Conservation (phyloP, 495 filamentous ascomycete genomes). For the Lophiostoma macrostomum region DNA sequence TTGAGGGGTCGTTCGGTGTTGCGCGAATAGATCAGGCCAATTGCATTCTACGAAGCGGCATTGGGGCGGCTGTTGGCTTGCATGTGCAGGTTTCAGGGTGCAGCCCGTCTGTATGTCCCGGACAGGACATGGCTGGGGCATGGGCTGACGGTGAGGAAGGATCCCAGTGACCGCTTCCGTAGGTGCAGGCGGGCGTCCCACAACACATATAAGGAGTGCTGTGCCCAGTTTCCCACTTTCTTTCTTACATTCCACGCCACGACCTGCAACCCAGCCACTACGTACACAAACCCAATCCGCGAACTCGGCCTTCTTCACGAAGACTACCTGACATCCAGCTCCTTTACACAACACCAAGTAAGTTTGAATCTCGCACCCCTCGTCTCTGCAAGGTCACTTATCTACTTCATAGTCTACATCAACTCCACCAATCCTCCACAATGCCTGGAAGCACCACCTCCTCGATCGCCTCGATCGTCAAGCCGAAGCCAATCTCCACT, state of each 20-base stretch:
- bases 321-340: too few species aligned
- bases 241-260: too few species aligned
- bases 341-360: too few species aligned
- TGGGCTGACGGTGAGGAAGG: slow-evolving; percentile 1
- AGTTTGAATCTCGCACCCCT: background rate
- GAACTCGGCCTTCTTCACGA: too few species aligned
- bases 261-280: too few species aligned
- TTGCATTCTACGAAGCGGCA: background rate
- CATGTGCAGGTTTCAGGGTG: slow-evolving; percentile 8
- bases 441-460: slow-evolving; percentile 28
- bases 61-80: background rate
- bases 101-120: background rate
- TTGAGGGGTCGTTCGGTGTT: background rate
- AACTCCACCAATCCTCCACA: slow-evolving; percentile 1
- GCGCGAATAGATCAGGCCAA: background rate
- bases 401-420: background rate
- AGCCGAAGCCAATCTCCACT: slow-evolving; percentile 26
- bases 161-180: background rate
- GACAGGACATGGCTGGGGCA: background rate
- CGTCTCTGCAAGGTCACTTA: background rate
- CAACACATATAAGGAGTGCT: too few species aligned
- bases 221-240: too few species aligned
- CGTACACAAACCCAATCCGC: too few species aligned
- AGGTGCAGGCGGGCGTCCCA: too few species aligned
- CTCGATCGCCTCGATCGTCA: slow-evolving; percentile 31